Base-by-base conservation (phyloP, 192 early-diverging fungal species). In the Rhizoclosmatium globosum region DNA sequence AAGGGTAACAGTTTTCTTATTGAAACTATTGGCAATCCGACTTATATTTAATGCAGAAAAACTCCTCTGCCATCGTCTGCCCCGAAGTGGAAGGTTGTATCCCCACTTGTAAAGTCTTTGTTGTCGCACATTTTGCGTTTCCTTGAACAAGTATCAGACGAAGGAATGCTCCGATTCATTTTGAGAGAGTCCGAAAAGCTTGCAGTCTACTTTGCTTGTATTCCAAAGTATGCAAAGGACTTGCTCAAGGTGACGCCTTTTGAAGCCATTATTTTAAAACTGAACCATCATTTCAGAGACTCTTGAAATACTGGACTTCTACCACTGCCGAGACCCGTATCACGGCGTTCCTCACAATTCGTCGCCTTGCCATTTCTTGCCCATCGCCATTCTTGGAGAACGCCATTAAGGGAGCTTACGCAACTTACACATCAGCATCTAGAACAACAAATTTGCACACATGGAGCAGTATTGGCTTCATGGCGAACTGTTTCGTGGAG, bases 401-500 rank as follows among this genome's bases (percentile, higher is more conserved):
- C 68, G 85, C 83, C 41, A 83, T 95, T 72, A 95, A 98, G 74
- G 92, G 92, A 3, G 86, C 94, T 2, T 97, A 97, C 71, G 83
- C 91, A 62, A 93, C 93, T 0, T 98, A 95, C 85, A 90, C 95
- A 58, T 88, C 91, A 62, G 85, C 86, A 70, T 92, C 92, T 71
- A 92, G 92, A 71, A 91, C 87, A 74, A 97, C 94, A 15, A 95
- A 88, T 47, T 67, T 92, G 19, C 91, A 94, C 79, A 95, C 95
- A 6, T 88, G 96, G 81, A 90, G 93, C 4, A 85, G 88, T 47
- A 93, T 98, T 84, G 91, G 93, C 80, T 92, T 98, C 78, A 97
- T 99, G 96, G 86, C 90, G 74, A 95, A 95, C 86, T 96, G 93
- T 82, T 93, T 94, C 65, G 94, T 95, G 42, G 95, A 98, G 71